phyloP scores from a whole-genome alignment of 2,329 filamentous ascomycete genomes.

The Diaporthe capsici region DNA sequence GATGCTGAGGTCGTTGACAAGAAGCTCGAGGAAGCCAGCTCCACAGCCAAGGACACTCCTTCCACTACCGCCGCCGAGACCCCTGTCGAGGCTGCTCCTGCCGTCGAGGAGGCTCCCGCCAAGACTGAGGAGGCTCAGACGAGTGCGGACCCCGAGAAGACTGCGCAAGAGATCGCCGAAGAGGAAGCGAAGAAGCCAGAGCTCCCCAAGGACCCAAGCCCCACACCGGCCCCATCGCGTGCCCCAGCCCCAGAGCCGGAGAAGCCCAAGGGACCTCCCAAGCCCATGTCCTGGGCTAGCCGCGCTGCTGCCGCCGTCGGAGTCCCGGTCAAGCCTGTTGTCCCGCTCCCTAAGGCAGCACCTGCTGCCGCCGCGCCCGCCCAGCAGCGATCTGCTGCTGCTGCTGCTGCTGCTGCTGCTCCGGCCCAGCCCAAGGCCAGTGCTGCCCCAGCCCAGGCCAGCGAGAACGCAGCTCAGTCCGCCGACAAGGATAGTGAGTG shows the following conservation, averaged over 20 bases:
- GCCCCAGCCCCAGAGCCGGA: constrained; percentile 61
- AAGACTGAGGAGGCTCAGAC: constrained; percentile 53
- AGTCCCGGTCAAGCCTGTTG: constrained; percentile 51
- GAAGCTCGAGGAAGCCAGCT: constrained; percentile 78
- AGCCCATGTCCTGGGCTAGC: constrained; percentile 83
- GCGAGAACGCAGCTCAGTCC: constrained; percentile 65
- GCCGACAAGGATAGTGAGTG: constrained; percentile 78
- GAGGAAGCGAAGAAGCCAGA: constrained; percentile 71
- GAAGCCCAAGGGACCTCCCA: constrained; percentile 64
- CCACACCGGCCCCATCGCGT: constrained; percentile 67
- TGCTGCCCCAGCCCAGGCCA: constrained; percentile 52
- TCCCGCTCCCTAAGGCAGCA: constrained; percentile 69
- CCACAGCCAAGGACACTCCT: constrained; percentile 53
- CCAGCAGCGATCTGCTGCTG: constrained; percentile 67
- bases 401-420: constrained; percentile 60
- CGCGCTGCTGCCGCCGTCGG: constrained; percentile 72
- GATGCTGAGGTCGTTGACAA: constrained; percentile 75
- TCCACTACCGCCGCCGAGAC: constrained; percentile 59
- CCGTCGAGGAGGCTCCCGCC: constrained; percentile 49
- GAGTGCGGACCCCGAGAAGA: constrained; percentile 63
- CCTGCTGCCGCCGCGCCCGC: constrained; percentile 63
- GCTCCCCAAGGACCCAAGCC: constrained; percentile 75
- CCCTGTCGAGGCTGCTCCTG: constrained; percentile 46
- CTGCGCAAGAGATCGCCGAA: constrained; percentile 65
- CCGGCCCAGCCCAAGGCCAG: constrained; percentile 54